Evolutionary conservation across 2,329 filamentous ascomycete genomes (phyloP), one percentile per base, ranked within the genome.

Genomic region (Xylaria sp.): DNA sequence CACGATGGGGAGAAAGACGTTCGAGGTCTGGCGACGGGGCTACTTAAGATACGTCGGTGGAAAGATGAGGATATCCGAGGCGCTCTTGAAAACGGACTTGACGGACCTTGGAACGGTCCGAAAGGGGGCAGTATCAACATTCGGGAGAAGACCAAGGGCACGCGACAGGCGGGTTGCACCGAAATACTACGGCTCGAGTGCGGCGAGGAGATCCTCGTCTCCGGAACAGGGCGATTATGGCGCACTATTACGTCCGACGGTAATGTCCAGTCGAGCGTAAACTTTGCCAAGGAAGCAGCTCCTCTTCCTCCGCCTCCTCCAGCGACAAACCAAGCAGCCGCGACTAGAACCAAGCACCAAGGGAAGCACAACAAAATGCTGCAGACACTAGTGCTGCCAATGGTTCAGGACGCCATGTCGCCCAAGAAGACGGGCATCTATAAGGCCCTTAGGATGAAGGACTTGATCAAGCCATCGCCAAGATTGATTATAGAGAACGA

Each of bases 1-100:
- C 88, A 90, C 69, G 88, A 90, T 72, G 87, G 85, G 5, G 84
- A 86, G 32, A 90, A 90, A 73, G 81, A 86, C 41, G 83, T 84
- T 30, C 80, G 79, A 3, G 88, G 88, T 0, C 74, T 87, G 58
- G 84, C 83, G 3, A 86, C 84, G 4, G 82, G 78, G 46, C 81
- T 85, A 74, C 80, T 88, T 4, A 83, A 81, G 68, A 86, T 84
- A 15, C 78, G 76, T 59, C 80, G 77, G 58, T 86, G 82, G 73
- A 77, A 75, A 0, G 72, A 76, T 9, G 80, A 85, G 39, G 84
- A 88, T 58, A 81, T 87, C 1, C 79, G 81, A 60, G 75, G 75
- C 5, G 74, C 78, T 13, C 48, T 78, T n/a, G 63, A 66, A 12
- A 39, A 56, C 8, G 41, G 53, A 25, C 34, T 66, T 34, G 43